Evolutionary conservation across 2,329 filamentous ascomycete species (phyloP).

Genomic region (Pseudogymnoascus sp.): DNA sequence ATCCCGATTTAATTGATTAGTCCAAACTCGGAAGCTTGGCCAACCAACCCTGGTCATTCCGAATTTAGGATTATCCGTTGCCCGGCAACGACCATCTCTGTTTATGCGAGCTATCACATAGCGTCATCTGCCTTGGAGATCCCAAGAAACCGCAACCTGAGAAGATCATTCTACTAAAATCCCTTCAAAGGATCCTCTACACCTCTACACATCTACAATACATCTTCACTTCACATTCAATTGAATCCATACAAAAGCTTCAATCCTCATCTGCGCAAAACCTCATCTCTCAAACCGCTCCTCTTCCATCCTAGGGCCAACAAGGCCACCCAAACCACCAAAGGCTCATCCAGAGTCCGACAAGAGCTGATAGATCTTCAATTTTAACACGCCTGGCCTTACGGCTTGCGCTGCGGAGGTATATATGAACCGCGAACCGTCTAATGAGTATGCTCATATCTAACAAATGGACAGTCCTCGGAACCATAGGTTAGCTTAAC

Average conservation of each 20-base stretch:
- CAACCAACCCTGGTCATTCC: constrained; percentile 2
- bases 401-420: constrained; percentile 84
- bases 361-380: constrained; percentile 42
- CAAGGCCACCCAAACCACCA: constrained; percentile 11
- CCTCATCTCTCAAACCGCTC: background rate
- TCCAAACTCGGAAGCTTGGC: constrained; percentile 7
- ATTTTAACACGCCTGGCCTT: constrained; percentile 59
- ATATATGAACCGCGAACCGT: background rate
- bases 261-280: constrained; percentile 2
- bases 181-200: background rate
- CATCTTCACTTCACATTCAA: background rate
- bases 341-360: constrained; percentile 33
- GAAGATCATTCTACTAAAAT: background rate
- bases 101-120: constrained; percentile 9
- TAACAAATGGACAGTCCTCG: constrained; percentile 34
- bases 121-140: constrained; percentile 6
- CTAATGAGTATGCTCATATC: background rate
- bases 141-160: constrained; percentile 4
- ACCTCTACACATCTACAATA: background rate
- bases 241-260: background rate
- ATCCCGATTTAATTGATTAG: constrained; percentile 5
- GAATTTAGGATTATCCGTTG: constrained; percentile 2
- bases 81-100: constrained; percentile 9
- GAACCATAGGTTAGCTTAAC: constrained; percentile 43
- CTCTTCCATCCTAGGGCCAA: background rate